Evolutionary conservation across 805 yeast species (phyloP).

Genomic region (Kuraishia molischiana): DNA sequence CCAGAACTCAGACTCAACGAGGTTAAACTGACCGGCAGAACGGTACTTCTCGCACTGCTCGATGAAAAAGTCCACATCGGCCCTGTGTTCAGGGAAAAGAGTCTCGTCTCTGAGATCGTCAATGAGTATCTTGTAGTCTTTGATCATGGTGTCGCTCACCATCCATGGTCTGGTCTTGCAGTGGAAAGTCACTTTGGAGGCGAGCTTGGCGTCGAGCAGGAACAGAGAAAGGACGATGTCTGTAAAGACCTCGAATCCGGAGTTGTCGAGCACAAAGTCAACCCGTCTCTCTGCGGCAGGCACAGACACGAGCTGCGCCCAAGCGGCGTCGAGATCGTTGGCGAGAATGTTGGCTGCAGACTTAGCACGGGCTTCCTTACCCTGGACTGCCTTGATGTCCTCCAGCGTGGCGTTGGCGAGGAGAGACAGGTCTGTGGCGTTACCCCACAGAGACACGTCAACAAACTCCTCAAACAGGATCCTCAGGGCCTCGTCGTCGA

Average conservation of each 20-base stretch:
- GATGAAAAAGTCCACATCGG: conserved; percentile 39
- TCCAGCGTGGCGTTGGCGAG: conserved; percentile 83
- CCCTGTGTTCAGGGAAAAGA: conserved; percentile 41
- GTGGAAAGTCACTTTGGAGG: conserved; percentile 61
- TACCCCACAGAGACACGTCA: conserved; percentile 94
- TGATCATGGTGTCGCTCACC: conserved; percentile 90
- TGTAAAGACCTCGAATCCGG: conserved; percentile 94
- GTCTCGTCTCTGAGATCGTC: conserved; percentile 40
- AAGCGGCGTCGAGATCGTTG: conserved; percentile 66
- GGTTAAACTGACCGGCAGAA: conserved; percentile 33
- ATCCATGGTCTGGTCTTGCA: conserved; percentile 94
- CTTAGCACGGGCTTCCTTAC: conserved; percentile 74
- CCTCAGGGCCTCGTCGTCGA: conserved; percentile 32
- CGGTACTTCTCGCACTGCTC: conserved; percentile 33
- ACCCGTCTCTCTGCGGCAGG: conserved; percentile 35
- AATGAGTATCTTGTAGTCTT: conserved; percentile 58
- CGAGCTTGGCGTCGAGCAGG: conserved; percentile 61
- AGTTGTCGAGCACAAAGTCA: conserved; percentile 83
- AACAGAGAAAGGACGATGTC: conserved; percentile 61
- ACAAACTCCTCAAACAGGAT: conserved; percentile 72
- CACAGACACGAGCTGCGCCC: conserved; percentile 33
- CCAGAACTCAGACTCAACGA: conserved; percentile 75
- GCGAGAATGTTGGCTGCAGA: conserved; percentile 70
- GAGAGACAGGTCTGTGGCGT: conserved; percentile 90
- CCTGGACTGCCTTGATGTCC: conserved; percentile 86